Conservation (phyloP, 1,139 yeast genomes). For the Magnusiomyces tetraspermus region DNA sequence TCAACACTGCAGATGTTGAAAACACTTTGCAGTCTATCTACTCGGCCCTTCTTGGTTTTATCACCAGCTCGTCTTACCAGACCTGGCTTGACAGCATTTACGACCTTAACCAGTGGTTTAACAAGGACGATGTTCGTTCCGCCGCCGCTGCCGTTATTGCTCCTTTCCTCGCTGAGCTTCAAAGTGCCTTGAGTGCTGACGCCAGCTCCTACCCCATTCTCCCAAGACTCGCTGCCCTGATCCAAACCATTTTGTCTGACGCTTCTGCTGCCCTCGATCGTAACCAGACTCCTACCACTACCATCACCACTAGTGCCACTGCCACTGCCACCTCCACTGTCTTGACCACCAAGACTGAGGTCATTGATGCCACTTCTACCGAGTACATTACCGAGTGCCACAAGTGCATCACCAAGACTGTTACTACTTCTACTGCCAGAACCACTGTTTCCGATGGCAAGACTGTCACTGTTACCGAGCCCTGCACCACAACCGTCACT, state of each 20-base stretch:
- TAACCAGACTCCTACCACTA: background rate
- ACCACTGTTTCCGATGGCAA: slow-evolving; percentile 7
- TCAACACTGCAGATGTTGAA: background rate
- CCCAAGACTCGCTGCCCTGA: background rate
- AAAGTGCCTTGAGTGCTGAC: too few relatives aligned
- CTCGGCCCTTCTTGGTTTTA: background rate
- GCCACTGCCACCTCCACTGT: slow-evolving; percentile 1
- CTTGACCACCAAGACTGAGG: slow-evolving; percentile 12
- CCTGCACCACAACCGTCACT: slow-evolving; percentile 13
- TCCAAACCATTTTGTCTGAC: background rate
- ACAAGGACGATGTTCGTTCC: too few relatives aligned
- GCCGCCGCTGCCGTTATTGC: background rate
- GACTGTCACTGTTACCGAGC: slow-evolving; percentile 13
- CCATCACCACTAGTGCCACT: background rate
- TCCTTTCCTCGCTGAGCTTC: background rate
- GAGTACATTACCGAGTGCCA: slow-evolving; percentile 10
- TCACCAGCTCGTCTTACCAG: background rate
- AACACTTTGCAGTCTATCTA: background rate
- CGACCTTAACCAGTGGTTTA: too few relatives aligned
- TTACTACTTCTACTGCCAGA: slow-evolving; percentile 7
- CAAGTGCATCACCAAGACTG: slow-evolving; percentile 6
- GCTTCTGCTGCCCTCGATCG: background rate
- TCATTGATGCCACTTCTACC: slow-evolving; percentile 4
- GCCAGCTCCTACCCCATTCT: background rate
- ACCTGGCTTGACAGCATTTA: background rate